phyloP scores from a whole-genome alignment of 1,284 basidiomycete species.

The Austroboletus novae-zelandiae region DNA sequence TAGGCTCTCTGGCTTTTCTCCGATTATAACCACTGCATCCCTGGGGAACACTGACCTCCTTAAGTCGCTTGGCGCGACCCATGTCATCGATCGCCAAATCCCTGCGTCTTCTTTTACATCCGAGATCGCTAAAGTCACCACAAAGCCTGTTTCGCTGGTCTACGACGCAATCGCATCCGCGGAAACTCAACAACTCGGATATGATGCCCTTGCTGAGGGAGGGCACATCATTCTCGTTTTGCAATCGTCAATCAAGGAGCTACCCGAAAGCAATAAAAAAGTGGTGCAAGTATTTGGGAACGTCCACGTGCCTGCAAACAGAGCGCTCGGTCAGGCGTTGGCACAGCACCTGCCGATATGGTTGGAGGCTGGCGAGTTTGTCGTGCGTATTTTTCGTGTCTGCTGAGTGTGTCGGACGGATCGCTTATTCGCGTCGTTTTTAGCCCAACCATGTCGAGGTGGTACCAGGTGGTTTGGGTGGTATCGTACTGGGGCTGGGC shows the following conservation, averaged over 20 bases:
- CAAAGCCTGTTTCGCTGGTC: constrained; percentile 12
- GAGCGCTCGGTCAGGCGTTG: constrained; percentile 14
- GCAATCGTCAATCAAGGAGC: constrained; percentile 7
- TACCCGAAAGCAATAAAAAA: constrained; percentile 13
- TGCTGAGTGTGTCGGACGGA: no score
- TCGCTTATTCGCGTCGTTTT: background rate
- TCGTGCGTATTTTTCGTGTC: constrained; percentile 9
- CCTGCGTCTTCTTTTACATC: constrained; percentile 8
- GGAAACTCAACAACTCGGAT: constrained; percentile 25
- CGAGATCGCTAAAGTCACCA: constrained; percentile 12
- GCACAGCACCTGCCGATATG: constrained; percentile 12
- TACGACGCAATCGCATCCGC: constrained; percentile 16
- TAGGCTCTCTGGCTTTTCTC: constrained; percentile 31
- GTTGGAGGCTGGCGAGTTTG: constrained; percentile 22
- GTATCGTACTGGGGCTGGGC: constrained; percentile 17
- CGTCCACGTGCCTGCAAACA: constrained; percentile 12
- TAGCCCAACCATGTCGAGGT: constrained; percentile 26
- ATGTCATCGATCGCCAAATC: constrained; percentile 29
- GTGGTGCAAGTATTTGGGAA: constrained; percentile 10
- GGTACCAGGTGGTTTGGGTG: constrained; percentile 22
- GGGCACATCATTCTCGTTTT: constrained; percentile 16
- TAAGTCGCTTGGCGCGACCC: constrained; percentile 35
- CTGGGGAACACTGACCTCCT: constrained; percentile 30
- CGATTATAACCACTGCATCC: constrained; percentile 36
- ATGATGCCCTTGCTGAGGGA: constrained; percentile 18